Percentiles rank a stretch among this genome's conserved stretches.
Conservation (phyloP, 345 rosid species). For the Dipteronia sinensis region DNA sequence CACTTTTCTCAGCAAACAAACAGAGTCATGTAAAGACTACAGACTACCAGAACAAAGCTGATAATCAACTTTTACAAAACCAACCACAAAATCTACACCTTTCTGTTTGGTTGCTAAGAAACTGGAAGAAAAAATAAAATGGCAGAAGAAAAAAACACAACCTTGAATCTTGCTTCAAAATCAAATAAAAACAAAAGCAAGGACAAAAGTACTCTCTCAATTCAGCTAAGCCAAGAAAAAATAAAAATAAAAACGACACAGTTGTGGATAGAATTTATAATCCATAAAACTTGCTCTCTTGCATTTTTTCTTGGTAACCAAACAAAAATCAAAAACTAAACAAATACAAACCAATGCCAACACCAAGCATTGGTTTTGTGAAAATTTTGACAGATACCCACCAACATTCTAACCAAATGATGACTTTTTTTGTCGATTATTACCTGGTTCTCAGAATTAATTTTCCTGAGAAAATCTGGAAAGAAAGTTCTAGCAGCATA, state of each 20-base stretch:
- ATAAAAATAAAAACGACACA: neutral
- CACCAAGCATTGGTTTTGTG: neutral
- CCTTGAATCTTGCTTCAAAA: constrained; percentile 1
- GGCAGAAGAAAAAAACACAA: neutral
- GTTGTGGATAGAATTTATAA: constrained; percentile 1
- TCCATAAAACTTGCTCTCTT: constrained; percentile 7
- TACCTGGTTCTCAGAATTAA: neutral
- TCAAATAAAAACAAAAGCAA: constrained; percentile 8
- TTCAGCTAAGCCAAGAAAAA: constrained; percentile 5
- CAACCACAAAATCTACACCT: neutral
- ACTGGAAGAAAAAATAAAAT: neutral
- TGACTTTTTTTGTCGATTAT: neutral
- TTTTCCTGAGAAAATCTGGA: neutral
- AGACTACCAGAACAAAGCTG: neutral
- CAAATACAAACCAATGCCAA: neutral
- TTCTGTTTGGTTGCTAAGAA: constrained; percentile 10
- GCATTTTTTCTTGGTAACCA: constrained; percentile 25
- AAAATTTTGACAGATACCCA: neutral
- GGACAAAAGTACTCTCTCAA: neutral
- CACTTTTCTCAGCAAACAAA: constrained; percentile 1
- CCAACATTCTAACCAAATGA: neutral
- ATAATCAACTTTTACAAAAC: neutral
- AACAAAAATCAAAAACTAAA: constrained; percentile 7
- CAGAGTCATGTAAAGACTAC: neutral
- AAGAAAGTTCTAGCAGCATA: neutral